Percentiles rank a stretch among this genome's conserved stretches.
Conservation (phyloP, 208 protist species). For the Trypanosoma caninum region DNA sequence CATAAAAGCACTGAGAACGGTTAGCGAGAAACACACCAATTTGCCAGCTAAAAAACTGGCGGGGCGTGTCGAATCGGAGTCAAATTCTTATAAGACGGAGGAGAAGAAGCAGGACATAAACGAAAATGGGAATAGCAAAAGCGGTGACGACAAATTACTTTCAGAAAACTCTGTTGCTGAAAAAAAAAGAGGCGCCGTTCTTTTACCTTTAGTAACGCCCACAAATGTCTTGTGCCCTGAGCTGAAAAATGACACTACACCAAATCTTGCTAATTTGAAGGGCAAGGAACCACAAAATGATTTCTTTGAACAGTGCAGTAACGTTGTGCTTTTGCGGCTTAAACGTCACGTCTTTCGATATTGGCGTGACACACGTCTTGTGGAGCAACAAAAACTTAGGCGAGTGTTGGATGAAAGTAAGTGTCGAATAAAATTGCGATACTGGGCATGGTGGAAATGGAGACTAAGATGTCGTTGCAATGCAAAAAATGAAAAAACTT, state of each 20-base stretch:
- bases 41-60: not conserved
- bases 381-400: slow-evolving; percentile 25
- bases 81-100: not conserved
- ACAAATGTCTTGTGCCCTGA: not conserved
- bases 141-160: not conserved
- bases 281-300: not conserved
- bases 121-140: not conserved
- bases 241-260: not conserved
- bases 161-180: not conserved
- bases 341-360: slow-evolving; percentile 7
- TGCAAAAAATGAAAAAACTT: slow-evolving; percentile 10
- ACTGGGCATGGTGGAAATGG: slow-evolving; percentile 27
- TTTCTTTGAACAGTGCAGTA: slow-evolving; percentile 2
- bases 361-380: slow-evolving; percentile 38
- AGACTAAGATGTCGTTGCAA: not conserved
- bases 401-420: slow-evolving; percentile 12
- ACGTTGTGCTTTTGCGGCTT: not conserved
- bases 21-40: not conserved
- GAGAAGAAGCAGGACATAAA: not conserved
- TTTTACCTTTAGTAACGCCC: not conserved
- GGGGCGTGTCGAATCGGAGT: not conserved
- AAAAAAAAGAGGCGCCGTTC: not conserved
- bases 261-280: not conserved
- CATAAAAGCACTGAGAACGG: slow-evolving; percentile 15
- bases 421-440: slow-evolving; percentile 10